Evolutionary conservation across 2,329 filamentous ascomycete species (phyloP), one percentile per base, ranked within the genome.

Genomic region (Samsoniella hepiali): DNA sequence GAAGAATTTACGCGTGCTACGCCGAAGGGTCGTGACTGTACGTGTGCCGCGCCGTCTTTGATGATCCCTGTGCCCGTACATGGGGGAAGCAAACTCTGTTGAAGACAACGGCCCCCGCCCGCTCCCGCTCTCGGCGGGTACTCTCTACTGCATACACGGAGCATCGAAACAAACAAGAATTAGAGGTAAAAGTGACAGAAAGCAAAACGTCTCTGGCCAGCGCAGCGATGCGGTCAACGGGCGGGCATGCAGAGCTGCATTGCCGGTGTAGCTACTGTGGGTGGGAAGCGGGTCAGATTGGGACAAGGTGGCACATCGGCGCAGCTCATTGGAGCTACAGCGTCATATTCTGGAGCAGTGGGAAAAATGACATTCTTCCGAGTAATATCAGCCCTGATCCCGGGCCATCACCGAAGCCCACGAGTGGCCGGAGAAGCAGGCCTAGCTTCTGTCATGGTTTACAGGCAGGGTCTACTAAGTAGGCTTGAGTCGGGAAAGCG

Each of bases 191-290:
- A 32, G 31, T 1, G 22, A 53, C 29, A 54, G 17, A 54, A 22
- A 29, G 15, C 7, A 54, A 32, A 38, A 49, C 29, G 9, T 34
- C n/a, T 45, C 17, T 45, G 4, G 5, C 29, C 58, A 53, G 58
- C 49, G 36, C 36, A 44, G 49, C 22, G 22, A 42, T 61, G 58
- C 58, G 49, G 49, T 61, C 47, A 61, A 61, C 47, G 38, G 49
- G 58, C 36, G 36, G 58, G 40, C 38, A 61, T 53, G 49, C 47
- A 53, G 29, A 54, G 58, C 58, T 54, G 49, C 49, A 45, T 59
- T 59, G 45, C 57, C 57, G 57, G 34, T 50, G 57, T 40, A 49
- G 57, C 32, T 49, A n/a, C 34, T 53, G 49, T 61, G 36, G 29
- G 29, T 38, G 47, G 29, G 38, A 22, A 54, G 36, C 58, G 58